Percentiles rank a stretch among this genome's conserved stretches.
phyloP scores from a whole-genome alignment of 2,329 filamentous ascomycete genomes.

The Fusarium pininemorale region DNA sequence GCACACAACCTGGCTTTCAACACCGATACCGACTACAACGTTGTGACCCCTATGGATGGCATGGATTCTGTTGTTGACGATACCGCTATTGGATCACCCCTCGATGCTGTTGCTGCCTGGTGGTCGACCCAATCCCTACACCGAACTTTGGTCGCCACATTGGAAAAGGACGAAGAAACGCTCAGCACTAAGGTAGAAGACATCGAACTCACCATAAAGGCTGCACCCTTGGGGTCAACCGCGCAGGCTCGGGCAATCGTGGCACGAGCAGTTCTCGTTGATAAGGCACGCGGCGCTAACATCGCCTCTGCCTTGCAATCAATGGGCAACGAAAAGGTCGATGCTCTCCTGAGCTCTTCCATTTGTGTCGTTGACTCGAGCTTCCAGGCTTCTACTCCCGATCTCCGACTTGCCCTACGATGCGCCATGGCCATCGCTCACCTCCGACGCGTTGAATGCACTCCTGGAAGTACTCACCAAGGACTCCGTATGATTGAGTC shows the following conservation, averaged over 20 bases:
- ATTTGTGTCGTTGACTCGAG: constrained; percentile 57
- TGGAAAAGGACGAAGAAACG: constrained; percentile 60
- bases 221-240: constrained; percentile 81
- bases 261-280: constrained; percentile 65
- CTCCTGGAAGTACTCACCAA: constrained; percentile 47
- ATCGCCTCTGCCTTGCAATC: constrained; percentile 66
- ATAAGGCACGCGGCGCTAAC: constrained; percentile 63
- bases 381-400: constrained; percentile 55
- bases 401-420: constrained; percentile 65
- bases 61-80: constrained; percentile 89
- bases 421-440: constrained; percentile 70
- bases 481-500: constrained; percentile 60
- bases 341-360: constrained; percentile 37
- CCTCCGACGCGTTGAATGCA: constrained; percentile 57
- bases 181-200: constrained; percentile 48
- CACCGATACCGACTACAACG: constrained; percentile 74
- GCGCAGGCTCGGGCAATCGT: constrained; percentile 70
- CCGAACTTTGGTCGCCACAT: constrained; percentile 69
- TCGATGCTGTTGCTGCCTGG: constrained; percentile 93
- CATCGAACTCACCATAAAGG: constrained; percentile 74
- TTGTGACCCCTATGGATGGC: constrained; percentile 70
- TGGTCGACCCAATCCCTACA: constrained; percentile 81
- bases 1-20: constrained; percentile 94
- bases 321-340: constrained; percentile 49
- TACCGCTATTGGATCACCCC: constrained; percentile 81